phyloP scores from a whole-genome alignment of 768 basidiomycete genomes.

The Phanerochaete sordida region DNA sequence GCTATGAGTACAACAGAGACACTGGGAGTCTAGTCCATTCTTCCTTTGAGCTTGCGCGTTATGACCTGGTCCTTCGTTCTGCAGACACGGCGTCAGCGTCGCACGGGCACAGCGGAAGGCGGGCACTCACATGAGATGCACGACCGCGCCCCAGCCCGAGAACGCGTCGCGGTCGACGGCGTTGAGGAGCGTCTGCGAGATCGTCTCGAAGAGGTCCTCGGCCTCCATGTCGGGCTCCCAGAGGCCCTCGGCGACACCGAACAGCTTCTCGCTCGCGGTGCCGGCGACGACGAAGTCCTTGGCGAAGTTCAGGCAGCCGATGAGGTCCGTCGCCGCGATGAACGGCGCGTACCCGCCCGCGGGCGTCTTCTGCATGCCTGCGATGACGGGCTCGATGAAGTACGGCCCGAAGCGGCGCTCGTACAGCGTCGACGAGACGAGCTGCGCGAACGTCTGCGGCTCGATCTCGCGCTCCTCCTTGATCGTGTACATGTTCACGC shows the following conservation, averaged over 20 bases:
- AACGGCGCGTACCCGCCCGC: conserved; percentile 80
- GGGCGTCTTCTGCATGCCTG: conserved; percentile 76
- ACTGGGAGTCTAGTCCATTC: conserved; percentile 71
- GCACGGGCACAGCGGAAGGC: neutral
- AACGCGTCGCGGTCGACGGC: conserved; percentile 95
- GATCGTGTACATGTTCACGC: conserved; percentile 99
- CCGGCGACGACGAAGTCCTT: conserved; percentile 98
- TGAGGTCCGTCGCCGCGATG: conserved; percentile 93
- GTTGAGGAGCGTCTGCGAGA: conserved; percentile 92
- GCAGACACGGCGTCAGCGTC: neutral
- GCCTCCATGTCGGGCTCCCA: conserved; percentile 98
- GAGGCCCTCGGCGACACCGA: conserved; percentile 95
- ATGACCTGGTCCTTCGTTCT: conserved; percentile 75
- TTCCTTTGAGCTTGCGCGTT: conserved; percentile 82
- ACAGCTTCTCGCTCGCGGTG: conserved; percentile 88
- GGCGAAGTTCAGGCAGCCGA: conserved; percentile 89
- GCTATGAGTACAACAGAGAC: conserved; percentile 3
- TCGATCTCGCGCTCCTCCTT: conserved; percentile 98
- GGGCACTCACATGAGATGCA: conserved; percentile 85
- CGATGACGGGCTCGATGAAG: conserved; percentile 95
- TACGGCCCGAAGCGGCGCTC: conserved; percentile 95
- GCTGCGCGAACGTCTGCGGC: conserved; percentile 93
- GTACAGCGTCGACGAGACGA: conserved; percentile 93
- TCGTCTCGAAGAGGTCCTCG: conserved; percentile 97
- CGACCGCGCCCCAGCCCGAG: conserved; percentile 95